Evolutionary conservation across 2,329 filamentous ascomycete genomes (phyloP), one percentile per base, ranked within the genome.

Genomic region (Penicillium sp.): DNA sequence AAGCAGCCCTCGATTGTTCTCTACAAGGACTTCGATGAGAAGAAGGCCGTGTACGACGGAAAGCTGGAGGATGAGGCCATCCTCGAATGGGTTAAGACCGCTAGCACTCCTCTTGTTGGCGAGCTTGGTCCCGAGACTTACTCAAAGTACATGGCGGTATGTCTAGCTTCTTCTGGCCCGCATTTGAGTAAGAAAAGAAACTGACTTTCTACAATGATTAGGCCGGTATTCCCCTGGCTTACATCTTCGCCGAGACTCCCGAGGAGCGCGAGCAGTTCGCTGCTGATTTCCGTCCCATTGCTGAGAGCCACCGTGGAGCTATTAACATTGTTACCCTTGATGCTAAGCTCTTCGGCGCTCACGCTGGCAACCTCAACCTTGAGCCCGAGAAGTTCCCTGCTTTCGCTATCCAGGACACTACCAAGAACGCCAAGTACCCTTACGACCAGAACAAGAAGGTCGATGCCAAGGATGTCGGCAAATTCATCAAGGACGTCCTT

Each of bases 311-410:
- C 84, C 93, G 92, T 81, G 93, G 94, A 78, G 87, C 86, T 76
- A 86, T 99, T 82, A 97, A 96, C 88, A 95, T 99, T 76, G 94
- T 92, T 65, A 97, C 92, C 72, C 97, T 99, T 70, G 94, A 99
- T 73, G 92, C 94, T 67, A 91, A 90, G 82, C 78, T 89, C 60
- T 99, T 95, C 73, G 94, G 94, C 74, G 92, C 93, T 67, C 94
- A 99, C 80, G 92, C 91, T 67, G 87, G 85, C 71, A 99, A 99
- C 87, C 86, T 99, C 68, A 99, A 99, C 86, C 90, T 99, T 63
- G 91, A 96, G 80, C 85, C 90, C 61, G 90, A 93, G 82, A 89
- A 91, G 78, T 99, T 95, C 88, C 94, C 94, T 60, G 88, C 93
- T 60, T 99, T 99, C 78, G 94, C 92, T 72, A 97, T 99, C 76